Evolutionary conservation across 352 stramenopile species (phyloP), one percentile per base, ranked within the genome.

Genomic region (Pythium periplocum): DNA sequence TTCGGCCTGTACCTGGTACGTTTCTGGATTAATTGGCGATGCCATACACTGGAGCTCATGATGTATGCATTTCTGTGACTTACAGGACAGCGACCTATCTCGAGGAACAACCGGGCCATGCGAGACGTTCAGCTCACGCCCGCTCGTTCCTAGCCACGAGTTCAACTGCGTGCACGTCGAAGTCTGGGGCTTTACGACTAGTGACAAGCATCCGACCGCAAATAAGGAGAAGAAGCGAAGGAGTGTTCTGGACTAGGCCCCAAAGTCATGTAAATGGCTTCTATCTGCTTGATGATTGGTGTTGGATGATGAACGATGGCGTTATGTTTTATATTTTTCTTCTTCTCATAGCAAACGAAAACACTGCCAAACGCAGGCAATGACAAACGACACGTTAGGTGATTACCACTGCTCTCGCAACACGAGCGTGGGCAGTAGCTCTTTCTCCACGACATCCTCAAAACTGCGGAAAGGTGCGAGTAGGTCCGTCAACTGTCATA

Each of bases 1-100:
- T 97, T 97, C 56, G 89, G 85, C 1, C 73, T 96, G 51, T 95
- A 90, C 54, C 60, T 97, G 62, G 83, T 92, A 68, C 57, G 78
- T 77, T 8, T 2, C 8, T 48, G 39, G 6, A 26, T 30, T 41
- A 1, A 48, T 30, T 48, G 9, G 43, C 43, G 43, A 48, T 45
- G 12, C 12, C 12, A 58, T 37, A 42, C 11, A 56, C 3, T 47
- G 8, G n/a, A 6, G n/a, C 36, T 47, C 35, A 51, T 51, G 8
- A 35, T 48, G 41, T 42, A 10, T 62, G n/a, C 61, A 46, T 36
- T 34, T 45, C 26, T 40, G 37, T 57, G 12, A 36, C 30, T 35
- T 41, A 36, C 55, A 93, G 80, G 86, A 97, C 64, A 80, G 78
- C 47, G 88, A 97, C 51, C 68, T 97, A 41, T 79, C 86, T 9